Percentiles rank a stretch among this genome's conserved stretches.
Evolutionary conservation across 768 basidiomycete genomes (phyloP).

Genomic region (Sutorius australiensis): DNA sequence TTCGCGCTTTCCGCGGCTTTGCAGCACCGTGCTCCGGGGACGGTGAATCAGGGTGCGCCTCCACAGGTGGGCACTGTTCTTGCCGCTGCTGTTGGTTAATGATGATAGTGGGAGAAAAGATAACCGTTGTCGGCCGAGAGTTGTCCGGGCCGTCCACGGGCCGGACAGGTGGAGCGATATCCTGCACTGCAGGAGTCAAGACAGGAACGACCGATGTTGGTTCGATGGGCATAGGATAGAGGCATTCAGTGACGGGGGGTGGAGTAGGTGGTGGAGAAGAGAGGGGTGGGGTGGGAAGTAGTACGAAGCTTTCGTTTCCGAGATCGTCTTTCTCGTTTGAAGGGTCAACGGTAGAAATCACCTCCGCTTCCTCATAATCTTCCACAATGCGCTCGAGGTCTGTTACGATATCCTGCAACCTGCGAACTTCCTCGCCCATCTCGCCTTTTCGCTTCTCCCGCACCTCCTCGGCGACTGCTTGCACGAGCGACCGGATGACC

Average conservation of each 20-base stretch:
- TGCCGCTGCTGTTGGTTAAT: conserved; percentile 22
- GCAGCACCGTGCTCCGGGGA: conserved; percentile 1
- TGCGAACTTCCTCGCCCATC: conserved; percentile 43
- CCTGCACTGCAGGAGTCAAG: conserved; percentile 3
- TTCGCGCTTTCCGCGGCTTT: conserved; percentile 17
- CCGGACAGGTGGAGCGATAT: background rate
- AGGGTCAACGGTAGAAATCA: conserved; percentile 22
- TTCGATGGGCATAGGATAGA: conserved; percentile 2
- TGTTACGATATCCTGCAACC: conserved; percentile 48
- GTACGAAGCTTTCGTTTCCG: conserved; percentile 8
- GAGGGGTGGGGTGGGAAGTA: conserved; percentile 20
- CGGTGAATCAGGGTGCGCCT: conserved; percentile 11
- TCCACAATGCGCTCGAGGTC: conserved; percentile 45
- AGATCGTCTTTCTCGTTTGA: conserved; percentile 15
- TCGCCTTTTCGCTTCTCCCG: conserved; percentile 44
- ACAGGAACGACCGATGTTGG: background rate
- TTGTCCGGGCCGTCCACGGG: conserved; percentile 2
- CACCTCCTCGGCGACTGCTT: conserved; percentile 64
- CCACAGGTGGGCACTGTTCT: conserved; percentile 12
- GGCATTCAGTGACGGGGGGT: conserved; percentile 18
- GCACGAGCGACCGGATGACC: conserved; percentile 54
- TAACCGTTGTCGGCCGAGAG: conserved; percentile 12
- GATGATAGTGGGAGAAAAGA: conserved; percentile 26
- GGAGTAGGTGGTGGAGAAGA: conserved; percentile 20
- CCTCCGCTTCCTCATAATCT: conserved; percentile 35